These are phyloP conservation scores for Pichia terricola DNA, from an alignment of 1,139 yeast genomes.

Conservation along the genomic window DNA sequence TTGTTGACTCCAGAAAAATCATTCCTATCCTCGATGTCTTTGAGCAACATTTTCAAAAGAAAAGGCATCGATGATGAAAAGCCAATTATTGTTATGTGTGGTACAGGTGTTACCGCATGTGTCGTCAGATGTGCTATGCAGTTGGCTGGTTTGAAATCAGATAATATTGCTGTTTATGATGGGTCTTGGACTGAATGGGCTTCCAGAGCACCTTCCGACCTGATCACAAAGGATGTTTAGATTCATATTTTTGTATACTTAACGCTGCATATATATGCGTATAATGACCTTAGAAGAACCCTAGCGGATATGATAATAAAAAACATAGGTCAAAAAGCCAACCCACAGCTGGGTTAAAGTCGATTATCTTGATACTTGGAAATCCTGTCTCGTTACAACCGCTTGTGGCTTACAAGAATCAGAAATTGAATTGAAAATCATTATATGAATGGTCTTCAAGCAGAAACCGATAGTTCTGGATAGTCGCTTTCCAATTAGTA, in stretches of 20 bases:
- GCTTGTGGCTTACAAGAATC: not conserved
- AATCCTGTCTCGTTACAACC: not conserved
- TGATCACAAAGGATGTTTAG: constrained; percentile 19
- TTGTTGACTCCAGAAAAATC: constrained; percentile 44
- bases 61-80: constrained; percentile 36
- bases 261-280: not conserved
- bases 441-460: constrained; percentile 13
- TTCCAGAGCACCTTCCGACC: constrained; percentile 22
- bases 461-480: constrained; percentile 11
- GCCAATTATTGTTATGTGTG: constrained; percentile 81
- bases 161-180: constrained; percentile 65
- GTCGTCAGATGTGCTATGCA: constrained; percentile 65
- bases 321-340: too few species aligned
- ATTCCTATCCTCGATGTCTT: constrained; percentile 39
- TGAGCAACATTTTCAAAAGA: constrained; percentile 35
- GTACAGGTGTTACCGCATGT: constrained; percentile 92
- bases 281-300: too few species aligned
- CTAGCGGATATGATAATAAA: too few species aligned
- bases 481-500: constrained; percentile 14
- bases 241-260: not conserved
- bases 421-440: constrained; percentile 17
- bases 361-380: too few species aligned
- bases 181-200: constrained; percentile 78
- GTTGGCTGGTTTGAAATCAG: constrained; percentile 39
- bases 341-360: too few species aligned